These are phyloP conservation scores for Psidium guajava DNA, from an alignment of 345 rosid species.

Conservation along the genomic window DNA sequence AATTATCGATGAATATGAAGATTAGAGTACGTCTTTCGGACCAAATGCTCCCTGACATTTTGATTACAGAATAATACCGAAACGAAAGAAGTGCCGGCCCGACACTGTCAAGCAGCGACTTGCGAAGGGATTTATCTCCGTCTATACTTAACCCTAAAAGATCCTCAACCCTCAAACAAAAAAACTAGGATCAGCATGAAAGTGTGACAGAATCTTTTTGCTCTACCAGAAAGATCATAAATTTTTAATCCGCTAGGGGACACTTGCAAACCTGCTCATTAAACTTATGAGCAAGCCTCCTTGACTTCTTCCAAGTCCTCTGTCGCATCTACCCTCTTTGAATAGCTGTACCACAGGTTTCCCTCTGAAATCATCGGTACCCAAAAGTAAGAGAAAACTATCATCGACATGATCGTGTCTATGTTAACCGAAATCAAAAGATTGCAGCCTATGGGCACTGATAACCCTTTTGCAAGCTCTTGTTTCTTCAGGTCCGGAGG, in stretches of 20 bases:
- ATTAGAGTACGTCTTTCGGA: neutral
- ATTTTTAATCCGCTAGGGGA: neutral
- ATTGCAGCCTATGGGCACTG: neutral
- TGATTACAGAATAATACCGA: neutral
- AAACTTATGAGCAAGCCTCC: conserved; percentile 26
- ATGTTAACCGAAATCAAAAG: neutral
- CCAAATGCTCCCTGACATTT: neutral
- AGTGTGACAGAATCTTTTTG: neutral
- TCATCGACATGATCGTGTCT: neutral
- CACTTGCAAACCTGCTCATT: neutral
- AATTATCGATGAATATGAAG: neutral
- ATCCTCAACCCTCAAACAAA: neutral
- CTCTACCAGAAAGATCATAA: neutral
- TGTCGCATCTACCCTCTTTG: conserved; percentile 89
- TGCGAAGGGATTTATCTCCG: too few species aligned
- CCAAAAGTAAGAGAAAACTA: neutral
- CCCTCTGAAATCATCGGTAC: neutral
- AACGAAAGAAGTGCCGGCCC: neutral
- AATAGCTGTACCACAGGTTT: conserved; percentile 38
- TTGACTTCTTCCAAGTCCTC: conserved; percentile 55
- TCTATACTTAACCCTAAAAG: neutral
- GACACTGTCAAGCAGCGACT: neutral
- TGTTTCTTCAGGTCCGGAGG: conserved; percentile 90
- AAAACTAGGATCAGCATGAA: neutral
- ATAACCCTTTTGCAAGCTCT: conserved; percentile 88